Conservation (phyloP, 192 early-diverging fungal genomes). For the Backusella tuberculispora region DNA sequence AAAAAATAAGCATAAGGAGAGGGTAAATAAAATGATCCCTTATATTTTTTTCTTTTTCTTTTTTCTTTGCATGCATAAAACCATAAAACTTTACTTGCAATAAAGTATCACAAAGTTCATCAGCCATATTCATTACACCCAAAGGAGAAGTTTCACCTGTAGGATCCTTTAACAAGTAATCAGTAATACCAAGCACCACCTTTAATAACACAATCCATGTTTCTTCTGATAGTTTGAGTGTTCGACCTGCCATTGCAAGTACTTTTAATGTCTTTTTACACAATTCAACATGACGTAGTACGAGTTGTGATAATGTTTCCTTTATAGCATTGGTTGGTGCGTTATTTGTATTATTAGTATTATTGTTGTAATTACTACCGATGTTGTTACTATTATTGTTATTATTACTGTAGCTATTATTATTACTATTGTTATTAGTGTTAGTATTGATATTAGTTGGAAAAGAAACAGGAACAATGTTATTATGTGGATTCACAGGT, state of each 20-base stretch:
- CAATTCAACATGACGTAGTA: constrained; percentile 69
- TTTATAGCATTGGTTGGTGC: constrained; percentile 16
- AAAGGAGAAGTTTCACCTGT: constrained; percentile 30
- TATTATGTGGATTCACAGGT: constrained; percentile 9
- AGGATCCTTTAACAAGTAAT: constrained; percentile 69
- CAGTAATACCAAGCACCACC: constrained; percentile 77
- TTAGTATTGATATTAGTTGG: constrained; percentile 14
- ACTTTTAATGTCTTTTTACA: constrained; percentile 74
- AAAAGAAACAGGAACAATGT: constrained; percentile 13
- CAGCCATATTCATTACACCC: constrained; percentile 63
- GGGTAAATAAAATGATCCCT: neutral
- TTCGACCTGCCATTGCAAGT: constrained; percentile 62
- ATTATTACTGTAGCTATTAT: neutral
- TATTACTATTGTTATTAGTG: constrained; percentile 4
- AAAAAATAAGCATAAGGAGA: neutral
- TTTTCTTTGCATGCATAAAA: neutral
- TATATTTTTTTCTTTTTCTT: neutral
- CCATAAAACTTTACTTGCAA: constrained; percentile 53
- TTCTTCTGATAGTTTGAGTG: constrained; percentile 67
- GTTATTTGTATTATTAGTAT: neutral
- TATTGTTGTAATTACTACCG: neutral
- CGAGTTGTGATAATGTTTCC: constrained; percentile 37
- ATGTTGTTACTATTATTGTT: neutral
- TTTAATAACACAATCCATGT: constrained; percentile 85
- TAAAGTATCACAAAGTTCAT: constrained; percentile 76